A percentile compares a stretch with the other conserved stretches of the same genome.
Evolutionary conservation across 1,284 basidiomycete species (phyloP).

Genomic region (Boletellus dicymbophilus): DNA sequence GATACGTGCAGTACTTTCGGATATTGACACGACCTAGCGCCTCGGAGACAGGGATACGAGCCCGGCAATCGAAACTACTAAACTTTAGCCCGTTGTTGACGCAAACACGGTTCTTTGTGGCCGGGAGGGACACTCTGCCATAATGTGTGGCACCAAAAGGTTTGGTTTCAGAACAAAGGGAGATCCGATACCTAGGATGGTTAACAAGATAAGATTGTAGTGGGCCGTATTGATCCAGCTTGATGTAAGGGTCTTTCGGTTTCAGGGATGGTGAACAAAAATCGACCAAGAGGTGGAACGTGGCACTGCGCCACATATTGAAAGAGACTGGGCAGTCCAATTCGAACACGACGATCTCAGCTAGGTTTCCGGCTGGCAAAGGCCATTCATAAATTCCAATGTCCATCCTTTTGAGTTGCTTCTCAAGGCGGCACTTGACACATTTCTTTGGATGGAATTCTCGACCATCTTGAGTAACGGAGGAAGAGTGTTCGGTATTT

Average conservation of each 20-base stretch:
- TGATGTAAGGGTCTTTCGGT: background rate
- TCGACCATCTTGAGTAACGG: background rate
- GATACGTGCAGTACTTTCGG: slow-evolving; percentile 29
- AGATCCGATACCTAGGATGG: slow-evolving; percentile 26
- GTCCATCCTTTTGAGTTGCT: slow-evolving; percentile 15
- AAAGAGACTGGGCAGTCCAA: slow-evolving; percentile 41
- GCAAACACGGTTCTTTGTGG: slow-evolving; percentile 17
- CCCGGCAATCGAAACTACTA: slow-evolving; percentile 13
- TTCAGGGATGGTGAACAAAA: slow-evolving; percentile 20
- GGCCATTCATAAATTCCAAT: slow-evolving; percentile 50
- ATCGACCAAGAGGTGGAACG: slow-evolving; percentile 39
- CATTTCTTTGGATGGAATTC: slow-evolving; percentile 12
- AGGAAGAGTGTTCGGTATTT: background rate
- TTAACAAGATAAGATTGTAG: background rate
- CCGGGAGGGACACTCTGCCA: slow-evolving; percentile 23
- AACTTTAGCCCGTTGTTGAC: slow-evolving; percentile 35
- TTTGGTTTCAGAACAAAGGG: slow-evolving; percentile 40
- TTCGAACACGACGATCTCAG: slow-evolving; percentile 45
- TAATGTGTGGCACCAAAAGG: slow-evolving; percentile 39
- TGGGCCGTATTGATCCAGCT: slow-evolving; percentile 1
- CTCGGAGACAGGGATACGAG: slow-evolving; percentile 5
- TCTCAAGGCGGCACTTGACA: slow-evolving; percentile 32
- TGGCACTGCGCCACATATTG: slow-evolving; percentile 44
- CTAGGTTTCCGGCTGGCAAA: slow-evolving; percentile 33
- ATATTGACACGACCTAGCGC: slow-evolving; percentile 17